Conservation (phyloP, 2,329 filamentous ascomycete genomes). For the Colletotrichum sansevieriae region DNA sequence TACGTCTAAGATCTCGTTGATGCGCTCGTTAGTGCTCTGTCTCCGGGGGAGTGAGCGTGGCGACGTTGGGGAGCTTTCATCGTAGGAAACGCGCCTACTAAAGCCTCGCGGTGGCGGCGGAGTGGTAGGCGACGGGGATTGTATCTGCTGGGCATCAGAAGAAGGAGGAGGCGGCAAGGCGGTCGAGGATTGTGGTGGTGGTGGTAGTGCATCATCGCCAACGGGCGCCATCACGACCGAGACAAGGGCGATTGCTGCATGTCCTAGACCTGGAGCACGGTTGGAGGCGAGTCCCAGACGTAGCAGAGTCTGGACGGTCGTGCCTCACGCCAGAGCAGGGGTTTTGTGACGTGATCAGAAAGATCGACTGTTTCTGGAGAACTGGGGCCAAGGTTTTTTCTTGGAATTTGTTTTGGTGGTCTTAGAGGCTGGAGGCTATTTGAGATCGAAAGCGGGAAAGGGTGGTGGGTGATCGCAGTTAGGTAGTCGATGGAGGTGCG, state of each 20-base stretch:
- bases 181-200: conserved; percentile 2
- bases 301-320: conserved; percentile 12
- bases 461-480: conserved; percentile 17
- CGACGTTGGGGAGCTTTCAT: conserved; percentile 29
- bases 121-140: conserved; percentile 25
- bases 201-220: conserved; percentile 30
- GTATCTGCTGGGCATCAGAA: conserved; percentile 26
- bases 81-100: conserved; percentile 36
- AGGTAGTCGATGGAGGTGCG: conserved; percentile 23
- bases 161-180: conserved; percentile 12
- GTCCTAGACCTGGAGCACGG: conserved; percentile 14
- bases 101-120: conserved; percentile 26
- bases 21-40: conserved; percentile 54
- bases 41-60: conserved; percentile 32
- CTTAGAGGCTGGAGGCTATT: neutral
- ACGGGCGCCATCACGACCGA: conserved; percentile 37
- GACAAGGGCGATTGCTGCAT: conserved; percentile 23
- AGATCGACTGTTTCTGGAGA: neutral
- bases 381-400: neutral
- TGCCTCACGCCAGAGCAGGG: conserved; percentile 38
- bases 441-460: conserved; percentile 5
- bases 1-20: conserved; percentile 63
- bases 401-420: conserved; percentile 4
- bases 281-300: neutral
- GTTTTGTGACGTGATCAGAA: conserved; percentile 47